Evolutionary conservation across 2,329 filamentous ascomycete species (phyloP), one percentile per base, ranked within the genome.

Genomic region (Claviceps pusilla): DNA sequence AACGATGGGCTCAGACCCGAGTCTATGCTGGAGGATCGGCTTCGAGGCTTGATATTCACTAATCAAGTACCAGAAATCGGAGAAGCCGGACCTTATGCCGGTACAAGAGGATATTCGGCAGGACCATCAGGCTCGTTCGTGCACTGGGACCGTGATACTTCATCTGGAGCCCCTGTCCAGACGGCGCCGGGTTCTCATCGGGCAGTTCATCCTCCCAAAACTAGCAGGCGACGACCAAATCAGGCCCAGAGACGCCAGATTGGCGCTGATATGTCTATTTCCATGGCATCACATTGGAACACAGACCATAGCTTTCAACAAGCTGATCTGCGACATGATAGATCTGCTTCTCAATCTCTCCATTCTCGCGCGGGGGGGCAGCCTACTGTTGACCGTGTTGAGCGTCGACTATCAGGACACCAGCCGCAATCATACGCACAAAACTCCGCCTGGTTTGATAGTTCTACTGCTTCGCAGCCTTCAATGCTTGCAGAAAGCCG

Each of bases 181-280:
- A 2, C 5, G 24, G 28, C 16, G 24, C 28, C 29, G 19, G 14
- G 31, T 29, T 16, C 45, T 10, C 16, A 57, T 59, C 54, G 61
- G 52, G 66, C 35, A 58, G 29, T 54, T 48, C 55, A 53, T 43
- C 55, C 52, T 52, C n/a, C 16, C 31, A 55, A 29, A 31, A 31
- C 51, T 48, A 45, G 56, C 28, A 56, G 56, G 53, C 59, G 46
- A 51, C 59, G 24, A 62, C 60, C 59, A 3, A 84, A 84, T 57
- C 81, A 84, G 62, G 80, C 80, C 1, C 78, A 83, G 59, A 73
- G 80, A 50, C 75, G 80, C 28, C 78, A 83, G 60, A 79, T 82
- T 77, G 81, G 73, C 54, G 73, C 79, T 4, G 76, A 83, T 58
- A 61, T 82, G 19, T 74, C 77, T 0, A 76, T 83, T 48, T 73